Percentiles rank a stretch among this genome's conserved stretches.
Evolutionary conservation across 2,329 filamentous ascomycete species (phyloP).

Genomic region (Aspergillus spinulosporus): DNA sequence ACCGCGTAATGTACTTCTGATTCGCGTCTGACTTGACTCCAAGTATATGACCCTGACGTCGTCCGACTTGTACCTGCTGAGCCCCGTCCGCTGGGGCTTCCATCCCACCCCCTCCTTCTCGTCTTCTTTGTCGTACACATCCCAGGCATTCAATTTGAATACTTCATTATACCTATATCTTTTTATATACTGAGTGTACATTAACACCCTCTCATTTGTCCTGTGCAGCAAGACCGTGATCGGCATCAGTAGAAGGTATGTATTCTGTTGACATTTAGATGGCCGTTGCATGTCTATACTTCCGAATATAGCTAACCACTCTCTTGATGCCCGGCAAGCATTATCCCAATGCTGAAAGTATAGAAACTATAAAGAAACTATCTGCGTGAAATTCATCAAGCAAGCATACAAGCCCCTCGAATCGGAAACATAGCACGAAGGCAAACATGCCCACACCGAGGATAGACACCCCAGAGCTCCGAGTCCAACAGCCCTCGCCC

Average conservation of each 20-base stretch:
- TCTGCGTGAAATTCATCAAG: background rate
- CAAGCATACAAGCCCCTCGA: background rate
- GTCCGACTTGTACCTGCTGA: background rate
- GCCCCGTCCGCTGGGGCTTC: conserved; percentile 1
- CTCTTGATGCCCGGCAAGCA: background rate
- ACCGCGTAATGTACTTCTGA: conserved; percentile 1
- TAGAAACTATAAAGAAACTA: background rate
- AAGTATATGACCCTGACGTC: background rate
- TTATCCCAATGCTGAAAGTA: background rate
- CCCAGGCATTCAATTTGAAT: background rate
- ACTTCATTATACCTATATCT: background rate
- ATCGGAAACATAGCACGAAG: background rate
- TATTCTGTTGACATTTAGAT: background rate
- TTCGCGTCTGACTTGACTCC: conserved; percentile 4
- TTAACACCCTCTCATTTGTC: background rate
- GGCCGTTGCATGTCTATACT: background rate
- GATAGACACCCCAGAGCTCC: conserved; percentile 27
- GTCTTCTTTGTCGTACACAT: conserved; percentile 1
- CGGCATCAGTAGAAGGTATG: background rate
- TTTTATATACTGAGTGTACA: background rate
- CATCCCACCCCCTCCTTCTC: conserved; percentile 5
- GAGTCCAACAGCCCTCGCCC: conserved; percentile 23
- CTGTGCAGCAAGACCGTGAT: background rate
- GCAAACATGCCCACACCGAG: background rate
- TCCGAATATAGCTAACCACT: background rate